Percentiles rank a stretch among this genome's conserved stretches.
Evolutionary conservation across 1,139 yeast species (phyloP).

Genomic region (Nakaseomyces bracarensis): DNA sequence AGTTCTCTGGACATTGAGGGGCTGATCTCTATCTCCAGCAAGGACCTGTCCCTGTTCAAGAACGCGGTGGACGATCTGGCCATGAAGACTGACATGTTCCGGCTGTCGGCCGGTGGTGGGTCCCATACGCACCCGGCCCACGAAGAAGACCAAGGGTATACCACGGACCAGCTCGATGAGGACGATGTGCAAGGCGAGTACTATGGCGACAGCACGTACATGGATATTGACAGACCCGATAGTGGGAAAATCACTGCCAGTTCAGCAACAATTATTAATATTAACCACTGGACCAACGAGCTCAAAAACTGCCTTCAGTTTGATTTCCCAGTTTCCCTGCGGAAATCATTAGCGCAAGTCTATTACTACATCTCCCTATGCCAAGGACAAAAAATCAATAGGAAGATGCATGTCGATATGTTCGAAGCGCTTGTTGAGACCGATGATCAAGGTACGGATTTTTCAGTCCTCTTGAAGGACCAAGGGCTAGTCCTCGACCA

Average conservation of each 20-base stretch:
- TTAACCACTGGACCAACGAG: conserved; percentile 85
- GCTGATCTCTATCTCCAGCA: conserved; percentile 56
- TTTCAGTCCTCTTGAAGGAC: conserved; percentile 37
- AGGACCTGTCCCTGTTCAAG: conserved; percentile 41
- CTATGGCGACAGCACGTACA: conserved; percentile 35
- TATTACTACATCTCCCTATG: conserved; percentile 67
- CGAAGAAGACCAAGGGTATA: conserved; percentile 28
- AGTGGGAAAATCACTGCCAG: conserved; percentile 55
- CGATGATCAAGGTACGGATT: conserved; percentile 36
- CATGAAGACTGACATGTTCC: conserved; percentile 44
- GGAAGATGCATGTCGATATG: conserved; percentile 56
- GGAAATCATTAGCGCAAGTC: conserved; percentile 57
- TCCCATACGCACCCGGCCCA: no score
- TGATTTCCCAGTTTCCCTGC: conserved; percentile 62
- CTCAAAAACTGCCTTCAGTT: conserved; percentile 74
- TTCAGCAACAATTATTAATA: conserved; percentile 67
- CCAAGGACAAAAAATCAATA: conserved; percentile 62
- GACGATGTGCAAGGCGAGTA: conserved; percentile 13
- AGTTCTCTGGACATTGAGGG: conserved; percentile 73
- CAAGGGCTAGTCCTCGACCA: conserved; percentile 41
- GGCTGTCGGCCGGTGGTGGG: conserved; percentile 16
- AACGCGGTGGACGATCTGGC: conserved; percentile 45
- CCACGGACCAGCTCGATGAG: conserved; percentile 23
- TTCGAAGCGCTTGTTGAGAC: conserved; percentile 44
- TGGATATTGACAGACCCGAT: conserved; percentile 38